Evolutionary conservation across 2,329 filamentous ascomycete species (phyloP).

Genomic region (Pseudogymnoascus sp.): DNA sequence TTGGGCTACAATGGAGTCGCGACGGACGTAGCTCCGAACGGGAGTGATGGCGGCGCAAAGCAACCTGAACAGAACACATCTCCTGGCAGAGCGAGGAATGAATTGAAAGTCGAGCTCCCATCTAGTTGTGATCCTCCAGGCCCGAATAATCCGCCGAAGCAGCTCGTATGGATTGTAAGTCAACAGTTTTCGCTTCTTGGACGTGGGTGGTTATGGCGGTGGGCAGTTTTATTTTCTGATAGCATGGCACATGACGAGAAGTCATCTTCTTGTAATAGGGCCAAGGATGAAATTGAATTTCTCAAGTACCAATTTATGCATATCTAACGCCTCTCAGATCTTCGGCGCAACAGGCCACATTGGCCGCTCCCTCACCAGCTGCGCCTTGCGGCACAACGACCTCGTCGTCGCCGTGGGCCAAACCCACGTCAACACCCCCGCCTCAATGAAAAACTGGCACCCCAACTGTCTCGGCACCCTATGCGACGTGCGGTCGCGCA

Average conservation of each 20-base stretch:
- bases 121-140: constrained; percentile 79
- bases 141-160: constrained; percentile 58
- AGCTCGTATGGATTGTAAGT: constrained; percentile 81
- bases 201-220: background rate
- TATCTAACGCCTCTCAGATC: constrained; percentile 42
- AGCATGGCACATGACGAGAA: background rate
- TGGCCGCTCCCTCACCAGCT: constrained; percentile 80
- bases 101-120: constrained; percentile 55
- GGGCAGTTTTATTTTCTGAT: background rate
- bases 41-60: background rate
- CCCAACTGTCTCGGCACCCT: constrained; percentile 68
- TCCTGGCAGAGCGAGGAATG: background rate
- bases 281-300: background rate
- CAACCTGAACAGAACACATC: background rate
- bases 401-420: constrained; percentile 80
- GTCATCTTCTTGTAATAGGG: too few species aligned
- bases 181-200: background rate
- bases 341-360: constrained; percentile 98
- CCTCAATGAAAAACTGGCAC: constrained; percentile 64
- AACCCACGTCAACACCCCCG: constrained; percentile 64
- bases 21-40: background rate
- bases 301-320: constrained; percentile 4
- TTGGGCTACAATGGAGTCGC: background rate
- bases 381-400: constrained; percentile 71
- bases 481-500: constrained; percentile 78